Conservation (phyloP, 441 rosid genomes). For the Populus tomentosa region DNA sequence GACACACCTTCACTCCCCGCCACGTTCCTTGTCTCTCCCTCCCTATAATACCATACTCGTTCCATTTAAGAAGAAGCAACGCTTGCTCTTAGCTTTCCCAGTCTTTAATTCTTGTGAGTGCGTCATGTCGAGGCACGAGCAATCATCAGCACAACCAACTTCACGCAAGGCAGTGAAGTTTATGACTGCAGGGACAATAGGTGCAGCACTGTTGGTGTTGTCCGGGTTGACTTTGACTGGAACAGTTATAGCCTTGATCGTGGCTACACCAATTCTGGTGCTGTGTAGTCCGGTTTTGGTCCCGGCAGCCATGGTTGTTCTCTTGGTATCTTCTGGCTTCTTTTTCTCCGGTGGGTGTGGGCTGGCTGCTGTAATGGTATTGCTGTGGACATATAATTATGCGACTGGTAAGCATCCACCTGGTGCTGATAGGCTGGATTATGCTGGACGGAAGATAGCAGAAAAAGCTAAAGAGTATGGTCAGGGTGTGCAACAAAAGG, state of each 20-base stretch:
- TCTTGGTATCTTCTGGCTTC: constrained; percentile 40
- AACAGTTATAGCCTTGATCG: constrained; percentile 48
- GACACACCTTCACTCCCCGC: neutral
- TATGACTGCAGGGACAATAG: constrained; percentile 47
- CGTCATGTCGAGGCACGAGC: constrained; percentile 16
- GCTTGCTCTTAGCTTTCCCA: neutral
- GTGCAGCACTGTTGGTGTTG: constrained; percentile 34
- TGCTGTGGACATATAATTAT: constrained; percentile 60
- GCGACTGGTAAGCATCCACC: constrained; percentile 55
- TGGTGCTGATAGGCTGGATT: constrained; percentile 60
- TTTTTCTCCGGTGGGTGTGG: constrained; percentile 60
- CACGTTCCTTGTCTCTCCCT: neutral
- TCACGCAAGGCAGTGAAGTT: constrained; percentile 43
- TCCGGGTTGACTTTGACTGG: constrained; percentile 51
- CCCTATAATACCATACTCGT: neutral
- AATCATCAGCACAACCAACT: constrained; percentile 14
- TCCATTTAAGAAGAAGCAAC: neutral
- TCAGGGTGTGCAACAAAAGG: constrained; percentile 42
- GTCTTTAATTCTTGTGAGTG: no score
- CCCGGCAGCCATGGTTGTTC: constrained; percentile 39
- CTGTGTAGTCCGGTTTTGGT: constrained; percentile 59
- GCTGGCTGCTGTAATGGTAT: constrained; percentile 40
- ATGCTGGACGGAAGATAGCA: constrained; percentile 38
- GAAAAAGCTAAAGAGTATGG: constrained; percentile 43
- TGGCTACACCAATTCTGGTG: constrained; percentile 59